Evolutionary conservation across 2,329 filamentous ascomycete genomes (phyloP).

Genomic region (Cladophialophora chaetospira): DNA sequence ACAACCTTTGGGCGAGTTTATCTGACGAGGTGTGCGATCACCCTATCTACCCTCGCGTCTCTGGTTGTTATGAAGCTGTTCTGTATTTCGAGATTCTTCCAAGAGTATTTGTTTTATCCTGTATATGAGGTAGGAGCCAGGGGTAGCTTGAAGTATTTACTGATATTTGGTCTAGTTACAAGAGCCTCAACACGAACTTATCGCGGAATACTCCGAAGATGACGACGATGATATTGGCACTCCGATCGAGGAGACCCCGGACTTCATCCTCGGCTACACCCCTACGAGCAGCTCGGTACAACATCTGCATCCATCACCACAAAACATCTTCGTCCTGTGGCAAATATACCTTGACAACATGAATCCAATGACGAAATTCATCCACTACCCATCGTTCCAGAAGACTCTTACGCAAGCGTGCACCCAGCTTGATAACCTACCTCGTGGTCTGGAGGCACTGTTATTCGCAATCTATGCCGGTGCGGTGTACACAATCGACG

Average conservation of each 20-base stretch:
- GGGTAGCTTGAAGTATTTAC: no score
- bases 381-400: constrained; percentile 72
- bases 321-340: constrained; percentile 67
- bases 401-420: constrained; percentile 65
- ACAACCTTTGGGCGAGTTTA: constrained; percentile 33
- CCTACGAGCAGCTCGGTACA: constrained; percentile 23
- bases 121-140: no score
- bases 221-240: constrained; percentile 32
- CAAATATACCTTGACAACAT: constrained; percentile 73
- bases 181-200: constrained; percentile 26
- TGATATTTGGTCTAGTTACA: no score
- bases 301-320: constrained; percentile 34
- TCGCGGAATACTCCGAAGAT: constrained; percentile 32
- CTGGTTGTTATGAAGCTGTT: no score
- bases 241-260: constrained; percentile 24
- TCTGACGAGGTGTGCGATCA: no score
- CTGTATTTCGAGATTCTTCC: no score
- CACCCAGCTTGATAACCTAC: constrained; percentile 35
- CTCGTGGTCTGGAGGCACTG: constrained; percentile 53
- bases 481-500: constrained; percentile 52
- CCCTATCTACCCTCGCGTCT: no score
- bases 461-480: constrained; percentile 64
- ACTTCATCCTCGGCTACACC: constrained; percentile 32
- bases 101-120: no score
- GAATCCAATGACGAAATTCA: constrained; percentile 71